Evolutionary conservation across 305 asterid species (phyloP), one percentile per base, ranked within the genome.

Genomic region (Rubia balearica): DNA sequence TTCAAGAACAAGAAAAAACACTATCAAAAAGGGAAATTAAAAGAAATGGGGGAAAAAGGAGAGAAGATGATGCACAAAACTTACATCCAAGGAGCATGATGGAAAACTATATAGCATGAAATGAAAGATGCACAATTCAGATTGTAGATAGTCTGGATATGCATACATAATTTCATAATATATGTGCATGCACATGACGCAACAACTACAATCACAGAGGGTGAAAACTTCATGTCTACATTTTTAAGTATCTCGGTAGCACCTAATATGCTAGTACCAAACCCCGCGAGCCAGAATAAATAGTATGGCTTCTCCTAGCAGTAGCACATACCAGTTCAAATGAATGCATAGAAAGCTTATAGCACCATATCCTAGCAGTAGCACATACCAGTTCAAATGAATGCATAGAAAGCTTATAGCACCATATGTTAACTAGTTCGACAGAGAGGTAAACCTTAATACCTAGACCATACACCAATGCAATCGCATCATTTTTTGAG

Each of bases 1-100:
- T 73, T 73, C 80, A 75, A 51, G 77, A 74, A 80, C 16, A 27
- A 72, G 69, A 68, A 48, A 79, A 5, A 27, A 17, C 62, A 60
- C 48, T 16, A 73, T 46, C 73, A 51, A 79, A 74, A 69, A 74
- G 71, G 38, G 5, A 11, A 48, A 51, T 67, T 13, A 67, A 60
- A 60, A 24, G 65, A 60, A 60, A 7, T 53, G 24, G 24, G 59
- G 24, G 21, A 4, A 27, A 33, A 33, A 48, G 17, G 66, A 38
- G 30, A 66, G 65, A 19, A 65, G 67, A 19, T 68, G 57, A 46
- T 40, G 57, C 74, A 75, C 21, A 77, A 65, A 64, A 19, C 42
- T 24, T 8, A 38, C 10, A 72, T 59, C 11, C 4, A 59, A 27
- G 40, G 21, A 57, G 36, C 73, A 41, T 21, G 49, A 41, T 7